These are phyloP conservation scores for Lecanoromycetidae sp. DNA, from an alignment of 2,329 filamentous ascomycete genomes.

Conservation along the genomic window DNA sequence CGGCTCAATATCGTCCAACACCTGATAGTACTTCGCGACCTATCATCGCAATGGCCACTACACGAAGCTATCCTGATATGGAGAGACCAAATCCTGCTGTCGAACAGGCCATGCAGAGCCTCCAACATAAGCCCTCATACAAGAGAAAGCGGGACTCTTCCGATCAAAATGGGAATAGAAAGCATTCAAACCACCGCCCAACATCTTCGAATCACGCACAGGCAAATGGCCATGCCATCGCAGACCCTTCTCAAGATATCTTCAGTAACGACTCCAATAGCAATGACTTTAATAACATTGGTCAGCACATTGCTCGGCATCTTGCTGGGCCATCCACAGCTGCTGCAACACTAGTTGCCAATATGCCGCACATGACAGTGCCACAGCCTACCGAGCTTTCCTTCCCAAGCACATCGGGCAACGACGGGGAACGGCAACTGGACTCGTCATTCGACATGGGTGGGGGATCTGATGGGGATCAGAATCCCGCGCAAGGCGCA, in stretches of 20 bases:
- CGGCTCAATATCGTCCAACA: not conserved
- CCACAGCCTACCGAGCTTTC: conserved; percentile 19
- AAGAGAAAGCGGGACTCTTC: conserved; percentile 16
- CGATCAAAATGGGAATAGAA: conserved; percentile 6
- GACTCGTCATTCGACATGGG: conserved; percentile 19
- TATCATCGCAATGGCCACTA: not conserved
- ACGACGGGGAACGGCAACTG: conserved; percentile 15
- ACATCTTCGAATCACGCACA: conserved; percentile 7
- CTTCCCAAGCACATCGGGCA: conserved; percentile 16
- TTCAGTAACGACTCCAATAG: conserved; percentile 6
- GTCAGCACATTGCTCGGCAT: conserved; percentile 14
- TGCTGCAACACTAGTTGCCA: conserved; percentile 17
- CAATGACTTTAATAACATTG: conserved; percentile 2
- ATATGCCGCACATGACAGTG: conserved; percentile 18
- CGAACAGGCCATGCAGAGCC: conserved; percentile 3
- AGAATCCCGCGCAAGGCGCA: conserved; percentile 12
- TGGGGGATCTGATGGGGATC: conserved; percentile 10
- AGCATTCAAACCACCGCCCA: conserved; percentile 1
- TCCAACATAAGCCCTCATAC: conserved; percentile 13
- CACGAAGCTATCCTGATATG: conserved; percentile 4
- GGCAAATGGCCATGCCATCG: conserved; percentile 6
- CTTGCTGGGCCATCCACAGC: conserved; percentile 15
- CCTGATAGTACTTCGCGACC: not conserved
- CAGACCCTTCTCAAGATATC: not conserved
- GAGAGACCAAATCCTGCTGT: conserved; percentile 4